Evolutionary conservation across 1,139 yeast species (phyloP).

Genomic region (Yamadazyma triangularis): DNA sequence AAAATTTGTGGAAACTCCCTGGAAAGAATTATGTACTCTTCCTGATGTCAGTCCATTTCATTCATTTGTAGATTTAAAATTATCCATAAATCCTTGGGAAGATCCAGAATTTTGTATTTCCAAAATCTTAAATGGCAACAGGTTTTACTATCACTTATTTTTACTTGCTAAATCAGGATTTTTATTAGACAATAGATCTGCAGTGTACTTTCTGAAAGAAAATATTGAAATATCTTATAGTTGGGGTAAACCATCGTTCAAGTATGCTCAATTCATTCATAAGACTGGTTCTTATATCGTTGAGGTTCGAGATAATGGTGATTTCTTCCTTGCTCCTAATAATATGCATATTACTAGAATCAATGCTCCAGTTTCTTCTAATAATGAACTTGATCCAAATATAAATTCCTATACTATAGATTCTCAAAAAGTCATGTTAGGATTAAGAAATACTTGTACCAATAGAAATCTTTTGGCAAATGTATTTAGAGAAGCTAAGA

Average conservation of each 20-base stretch:
- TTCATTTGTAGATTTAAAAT: constrained; percentile 66
- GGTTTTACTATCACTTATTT: constrained; percentile 58
- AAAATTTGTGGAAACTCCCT: constrained; percentile 86
- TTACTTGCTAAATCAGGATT: constrained; percentile 69
- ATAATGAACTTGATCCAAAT: constrained; percentile 12
- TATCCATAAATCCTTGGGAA: constrained; percentile 65
- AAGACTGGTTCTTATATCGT: constrained; percentile 85
- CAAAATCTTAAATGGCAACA: constrained; percentile 42
- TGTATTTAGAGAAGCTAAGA: constrained; percentile 57
- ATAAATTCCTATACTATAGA: constrained; percentile 40
- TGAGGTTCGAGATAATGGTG: constrained; percentile 79
- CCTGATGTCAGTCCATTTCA: constrained; percentile 83
- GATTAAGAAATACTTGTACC: constrained; percentile 61
- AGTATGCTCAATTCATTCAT: constrained; percentile 86
- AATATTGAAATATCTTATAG: constrained; percentile 65
- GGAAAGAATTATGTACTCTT: constrained; percentile 77
- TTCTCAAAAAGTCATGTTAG: constrained; percentile 69
- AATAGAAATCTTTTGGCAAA: constrained; percentile 42
- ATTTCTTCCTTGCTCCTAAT: constrained; percentile 76
- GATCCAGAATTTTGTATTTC: constrained; percentile 53
- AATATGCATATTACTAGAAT: constrained; percentile 68
- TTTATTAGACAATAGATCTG: constrained; percentile 76
- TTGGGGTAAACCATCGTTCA: constrained; percentile 87
- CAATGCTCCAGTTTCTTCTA: constrained; percentile 24
- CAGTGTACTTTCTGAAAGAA: constrained; percentile 52